Percentiles rank a stretch among this genome's conserved stretches.
Conservation (phyloP, 306 rosid genomes). For the Arachis stenosperma region DNA sequence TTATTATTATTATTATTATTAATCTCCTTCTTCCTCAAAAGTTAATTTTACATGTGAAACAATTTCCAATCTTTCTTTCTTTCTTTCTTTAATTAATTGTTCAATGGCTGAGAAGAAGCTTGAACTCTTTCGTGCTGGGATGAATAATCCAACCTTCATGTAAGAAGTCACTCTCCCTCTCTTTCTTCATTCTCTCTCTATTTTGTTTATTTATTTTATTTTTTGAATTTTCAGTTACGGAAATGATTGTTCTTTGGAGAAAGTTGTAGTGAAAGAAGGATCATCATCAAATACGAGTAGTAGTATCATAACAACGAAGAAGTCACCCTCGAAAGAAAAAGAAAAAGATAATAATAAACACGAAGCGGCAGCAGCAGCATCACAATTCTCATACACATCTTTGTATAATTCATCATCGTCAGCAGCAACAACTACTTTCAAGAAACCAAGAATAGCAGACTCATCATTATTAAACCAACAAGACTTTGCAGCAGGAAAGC, state of each 20-base stretch:
- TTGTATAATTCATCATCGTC: no score
- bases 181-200: no score
- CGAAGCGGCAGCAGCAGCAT: no score
- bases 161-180: conserved; percentile 10
- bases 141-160: conserved; percentile 33
- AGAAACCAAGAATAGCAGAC: neutral
- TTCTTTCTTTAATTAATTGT: neutral
- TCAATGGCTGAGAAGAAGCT: conserved; percentile 35
- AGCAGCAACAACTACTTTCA: neutral
- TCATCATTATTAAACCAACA: neutral
- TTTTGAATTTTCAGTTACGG: no score
- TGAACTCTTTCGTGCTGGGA: conserved; percentile 27
- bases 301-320: neutral
- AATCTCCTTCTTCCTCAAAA: no score
- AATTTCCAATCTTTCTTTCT: neutral
- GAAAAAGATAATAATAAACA: no score
- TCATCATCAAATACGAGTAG: conserved; percentile 9
- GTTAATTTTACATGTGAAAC: conserved; percentile 9
- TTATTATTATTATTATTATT: no score
- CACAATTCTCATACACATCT: no score
- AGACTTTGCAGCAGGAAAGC: conserved; percentile 7
- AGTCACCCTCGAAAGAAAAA: conserved; percentile 16
- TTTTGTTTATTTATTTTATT: no score
- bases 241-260: no score
- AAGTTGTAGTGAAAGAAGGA: conserved; percentile 34